phyloP scores from a whole-genome alignment of 768 basidiomycete genomes.

The Lentinus brumalis region DNA sequence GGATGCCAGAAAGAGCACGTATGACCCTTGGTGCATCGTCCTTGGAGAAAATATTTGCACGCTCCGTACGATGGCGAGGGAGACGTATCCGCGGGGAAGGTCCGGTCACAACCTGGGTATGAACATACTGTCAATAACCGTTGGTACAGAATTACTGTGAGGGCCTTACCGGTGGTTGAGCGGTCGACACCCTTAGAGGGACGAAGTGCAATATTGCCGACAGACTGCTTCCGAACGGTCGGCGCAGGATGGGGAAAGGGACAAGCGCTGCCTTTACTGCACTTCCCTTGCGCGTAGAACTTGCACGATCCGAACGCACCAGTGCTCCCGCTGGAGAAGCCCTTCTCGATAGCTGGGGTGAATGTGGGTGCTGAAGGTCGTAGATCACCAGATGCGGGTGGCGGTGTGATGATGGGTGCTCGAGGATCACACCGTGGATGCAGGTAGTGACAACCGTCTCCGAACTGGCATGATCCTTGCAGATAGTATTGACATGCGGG shows the following conservation, averaged over 20 bases:
- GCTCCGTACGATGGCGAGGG: constrained; percentile 3
- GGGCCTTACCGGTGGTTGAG: no score
- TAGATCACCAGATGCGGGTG: not conserved
- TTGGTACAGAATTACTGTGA: no score
- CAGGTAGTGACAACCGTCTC: not conserved
- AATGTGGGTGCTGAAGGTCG: not conserved
- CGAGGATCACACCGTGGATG: not conserved
- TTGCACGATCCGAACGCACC: constrained; percentile 8
- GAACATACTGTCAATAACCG: not conserved
- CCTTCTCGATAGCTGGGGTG: not conserved
- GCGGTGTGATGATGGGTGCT: not conserved
- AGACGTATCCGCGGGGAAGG: not conserved
- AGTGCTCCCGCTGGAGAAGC: no score
- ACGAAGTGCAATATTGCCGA: no score
- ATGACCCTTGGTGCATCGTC: constrained; percentile 32
- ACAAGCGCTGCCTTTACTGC: constrained; percentile 4
- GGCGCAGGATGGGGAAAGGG: constrained; percentile 8
- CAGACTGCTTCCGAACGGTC: not conserved
- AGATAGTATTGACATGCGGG: not conserved
- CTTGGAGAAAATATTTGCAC: constrained; percentile 31
- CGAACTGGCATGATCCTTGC: constrained; percentile 1
- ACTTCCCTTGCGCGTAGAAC: constrained; percentile 10
- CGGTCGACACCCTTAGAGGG: no score
- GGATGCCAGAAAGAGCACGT: constrained; percentile 29
- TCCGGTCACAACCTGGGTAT: not conserved